Conservation (phyloP, 2,329 filamentous ascomycete genomes). For the Cladosporium sp. region DNA sequence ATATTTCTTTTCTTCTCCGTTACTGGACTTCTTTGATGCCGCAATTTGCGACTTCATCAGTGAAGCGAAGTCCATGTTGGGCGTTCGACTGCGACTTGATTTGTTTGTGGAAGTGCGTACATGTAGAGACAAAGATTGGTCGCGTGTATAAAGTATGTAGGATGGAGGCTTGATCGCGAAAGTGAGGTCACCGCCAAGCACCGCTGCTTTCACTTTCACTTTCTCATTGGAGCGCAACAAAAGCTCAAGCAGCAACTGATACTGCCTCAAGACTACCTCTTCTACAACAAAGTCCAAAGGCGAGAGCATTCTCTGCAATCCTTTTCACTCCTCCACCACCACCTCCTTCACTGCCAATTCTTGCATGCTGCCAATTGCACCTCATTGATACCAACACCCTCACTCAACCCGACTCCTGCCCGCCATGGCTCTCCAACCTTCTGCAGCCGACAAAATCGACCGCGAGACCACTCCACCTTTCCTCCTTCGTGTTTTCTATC, state of each 20-base stretch:
- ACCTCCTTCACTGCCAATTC: background rate
- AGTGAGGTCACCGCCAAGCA: conserved; percentile 13
- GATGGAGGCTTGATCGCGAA: background rate
- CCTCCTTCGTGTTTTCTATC: conserved; percentile 80
- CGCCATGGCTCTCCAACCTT: conserved; percentile 33
- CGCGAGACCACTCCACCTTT: conserved; percentile 73
- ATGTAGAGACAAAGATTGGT: background rate
- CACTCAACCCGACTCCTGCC: background rate
- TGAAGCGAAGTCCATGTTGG: conserved; percentile 86
- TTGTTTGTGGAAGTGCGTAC: background rate
- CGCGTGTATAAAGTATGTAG: too few species aligned
- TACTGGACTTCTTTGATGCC: conserved; percentile 40
- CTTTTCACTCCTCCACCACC: background rate
- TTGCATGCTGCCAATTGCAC: background rate
- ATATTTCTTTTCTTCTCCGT: conserved; percentile 60
- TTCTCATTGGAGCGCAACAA: conserved; percentile 13
- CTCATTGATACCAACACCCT: background rate
- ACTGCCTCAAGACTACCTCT: background rate
- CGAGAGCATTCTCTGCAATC: background rate
- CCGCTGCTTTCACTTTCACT: background rate
- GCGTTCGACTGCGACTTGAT: background rate
- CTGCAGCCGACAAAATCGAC: conserved; percentile 48
- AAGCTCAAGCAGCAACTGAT: conserved; percentile 6
- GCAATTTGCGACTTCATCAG: conserved; percentile 91
- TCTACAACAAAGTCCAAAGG: conserved; percentile 1